phyloP scores from a whole-genome alignment of 768 basidiomycete genomes.

The Psilocybe cyanescens region DNA sequence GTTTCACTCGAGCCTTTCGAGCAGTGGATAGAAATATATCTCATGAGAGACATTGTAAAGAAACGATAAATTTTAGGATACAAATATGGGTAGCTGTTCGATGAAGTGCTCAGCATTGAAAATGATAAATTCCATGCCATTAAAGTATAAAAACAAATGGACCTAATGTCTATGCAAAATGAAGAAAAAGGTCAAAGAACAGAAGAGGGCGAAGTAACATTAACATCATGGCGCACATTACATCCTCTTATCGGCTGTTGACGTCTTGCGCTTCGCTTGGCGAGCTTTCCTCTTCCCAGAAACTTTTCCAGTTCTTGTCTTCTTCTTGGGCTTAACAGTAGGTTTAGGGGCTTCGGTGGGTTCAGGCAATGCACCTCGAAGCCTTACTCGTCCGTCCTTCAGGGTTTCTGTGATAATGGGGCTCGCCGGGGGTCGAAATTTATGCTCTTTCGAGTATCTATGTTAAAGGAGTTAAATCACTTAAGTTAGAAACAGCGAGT shows the following conservation, averaged over 20 bases:
- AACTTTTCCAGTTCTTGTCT: slow-evolving; percentile 22
- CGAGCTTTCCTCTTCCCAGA: slow-evolving; percentile 22
- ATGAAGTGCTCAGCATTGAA: too few relatives aligned
- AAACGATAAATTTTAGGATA: too few relatives aligned
- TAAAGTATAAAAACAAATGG: too few relatives aligned
- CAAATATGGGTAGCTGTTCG: too few relatives aligned
- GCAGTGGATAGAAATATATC: not conserved
- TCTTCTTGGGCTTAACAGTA: slow-evolving; percentile 18
- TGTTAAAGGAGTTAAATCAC: not conserved
- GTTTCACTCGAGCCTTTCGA: not conserved
- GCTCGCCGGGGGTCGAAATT: slow-evolving; percentile 83
- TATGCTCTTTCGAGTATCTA: slow-evolving; percentile 85
- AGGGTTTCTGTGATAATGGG: slow-evolving; percentile 80
- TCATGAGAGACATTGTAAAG: not conserved
- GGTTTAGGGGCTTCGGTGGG: slow-evolving; percentile 30
- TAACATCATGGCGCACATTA: not conserved
- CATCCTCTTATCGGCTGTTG: slow-evolving; percentile 10
- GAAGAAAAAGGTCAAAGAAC: too few relatives aligned
- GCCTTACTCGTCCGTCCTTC: slow-evolving; percentile 66
- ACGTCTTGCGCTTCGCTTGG: slow-evolving; percentile 13
- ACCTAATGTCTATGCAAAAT: too few relatives aligned
- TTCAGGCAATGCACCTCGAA: slow-evolving; percentile 70
- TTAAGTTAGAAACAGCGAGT: not conserved
- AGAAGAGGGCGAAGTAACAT: too few relatives aligned
- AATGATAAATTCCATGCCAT: too few relatives aligned